Evolutionary conservation across 148 eudicot species (phyloP), one percentile per base, ranked within the genome.

Genomic region (Tetragonia tetragonoides): DNA sequence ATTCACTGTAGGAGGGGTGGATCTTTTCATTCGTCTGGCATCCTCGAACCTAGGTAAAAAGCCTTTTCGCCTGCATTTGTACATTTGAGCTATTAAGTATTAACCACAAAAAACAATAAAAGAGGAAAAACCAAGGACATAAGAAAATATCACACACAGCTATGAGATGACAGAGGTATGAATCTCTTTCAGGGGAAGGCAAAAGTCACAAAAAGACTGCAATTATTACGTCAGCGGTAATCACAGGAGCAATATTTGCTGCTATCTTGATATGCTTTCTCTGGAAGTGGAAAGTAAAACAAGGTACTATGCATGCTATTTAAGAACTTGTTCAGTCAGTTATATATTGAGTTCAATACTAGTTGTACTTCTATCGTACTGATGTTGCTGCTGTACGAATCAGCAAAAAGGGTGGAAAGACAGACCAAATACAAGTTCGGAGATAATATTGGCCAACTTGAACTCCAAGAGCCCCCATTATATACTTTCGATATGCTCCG

Each of bases 11-110:
- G 78, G 80, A 46, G 92, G 87, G 15, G 85, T 87, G 24, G 88
- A 79, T 70, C 67, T 92, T 67, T 88, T 70, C 75, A 69, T 90
- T 7, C 79, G 92, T 15, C 62, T 90, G 66, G 83, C 97, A 6
- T 64, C 84, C 16, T 83, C 90, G 12, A 88, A 88, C 66, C 79
- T 85, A 74, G 85, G 93, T 90, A 81, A 20, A 23, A 7, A 10
- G 2, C 53, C 53, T 14, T 49, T 10, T 49, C 3, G 12, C 62
- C 69, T 68, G 69, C 8, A 61, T 61, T 64, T 51, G 15, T 64
- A 63, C 39, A 28, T 38, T 21, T 44, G 8, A 42, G 23, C 20
- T 62, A 7, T 57, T 56, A 18, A 21, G 17, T 15, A 51, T 54
- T 16, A 23, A 54, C 24, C 6, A 44, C 9, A 44, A 44, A 5